Base-by-base conservation (phyloP, 345 rosid genomes). In the Adansonia digitata region DNA sequence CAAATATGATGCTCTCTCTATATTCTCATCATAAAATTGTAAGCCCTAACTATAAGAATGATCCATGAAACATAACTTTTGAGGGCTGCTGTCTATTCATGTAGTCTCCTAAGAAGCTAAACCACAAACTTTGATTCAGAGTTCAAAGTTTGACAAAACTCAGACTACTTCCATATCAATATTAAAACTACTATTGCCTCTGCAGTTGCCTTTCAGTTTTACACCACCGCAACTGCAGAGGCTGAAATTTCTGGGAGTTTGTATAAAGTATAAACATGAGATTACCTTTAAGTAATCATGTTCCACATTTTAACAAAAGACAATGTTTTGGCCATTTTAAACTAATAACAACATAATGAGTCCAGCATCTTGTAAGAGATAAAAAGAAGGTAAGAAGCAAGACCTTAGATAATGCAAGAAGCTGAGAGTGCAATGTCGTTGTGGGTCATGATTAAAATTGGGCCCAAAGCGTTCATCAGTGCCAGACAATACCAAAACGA, bases 401-500 rank as follows among this genome's bases (percentile, higher is more conserved):
- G 72, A 95, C 99, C 99, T 96, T 96, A 42, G 97, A 87, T 73
- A 93, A 75, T 74, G 99, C 98, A 88, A 92, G 90, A 60, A 93
- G 99, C 78, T 96, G 99, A 78, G 97, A 76, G 79, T 90, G 99
- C 99, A n/a, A 96, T 93, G 81, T 98, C 99, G 79, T 82, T 96
- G n/a, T 77, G 93, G 97, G 77, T 96, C 99, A 52, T 97, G 93
- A 77, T 96, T 96, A 66, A 96, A 96, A 82, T 96, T 96, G 81
- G 99, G 97, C 66, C 98, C 99, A 77, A 96, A 92, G 17, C 94
- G 90, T 83, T 92, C 98, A 96, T 92, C 81, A 93, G 69, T 20
- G 93, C 87, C 78, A 92, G 95, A 82, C 93, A 92, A 86, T 97
- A 92, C 99, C 99, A 96, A 87, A 96, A 96, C 43, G 99, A 76